phyloP scores from a whole-genome alignment of 2,329 filamentous ascomycete species.

The Fusarium hostae region DNA sequence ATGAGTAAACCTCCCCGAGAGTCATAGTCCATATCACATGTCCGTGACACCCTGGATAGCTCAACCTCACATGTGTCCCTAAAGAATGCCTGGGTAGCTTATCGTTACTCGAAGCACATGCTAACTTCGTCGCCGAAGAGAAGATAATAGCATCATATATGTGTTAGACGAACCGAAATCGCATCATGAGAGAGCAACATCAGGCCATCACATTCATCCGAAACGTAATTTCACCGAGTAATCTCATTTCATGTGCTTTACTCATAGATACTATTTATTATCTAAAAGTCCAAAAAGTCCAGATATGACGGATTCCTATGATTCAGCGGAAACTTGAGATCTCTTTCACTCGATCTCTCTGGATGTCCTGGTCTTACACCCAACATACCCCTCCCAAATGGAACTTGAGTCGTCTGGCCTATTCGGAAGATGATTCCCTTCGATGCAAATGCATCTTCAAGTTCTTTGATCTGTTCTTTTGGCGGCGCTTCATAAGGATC shows the following conservation, averaged over 20 bases:
- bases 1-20: too few species aligned
- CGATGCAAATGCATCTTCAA: slow-evolving; percentile 28
- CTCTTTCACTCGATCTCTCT: slow-evolving; percentile 16
- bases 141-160: not conserved
- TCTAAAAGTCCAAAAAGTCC: slow-evolving; percentile 25
- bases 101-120: not conserved
- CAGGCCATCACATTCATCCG: not conserved
- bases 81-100: accelerated
- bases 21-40: not conserved
- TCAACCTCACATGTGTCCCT: not conserved
- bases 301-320: slow-evolving; percentile 25
- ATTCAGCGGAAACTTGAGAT: slow-evolving; percentile 38
- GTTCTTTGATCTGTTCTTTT: slow-evolving; percentile 32
- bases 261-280: not conserved
- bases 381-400: slow-evolving; percentile 44
- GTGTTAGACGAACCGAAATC: not conserved
- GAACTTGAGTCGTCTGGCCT: slow-evolving; percentile 41
- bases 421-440: slow-evolving; percentile 35
- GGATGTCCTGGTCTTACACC: slow-evolving; percentile 42
- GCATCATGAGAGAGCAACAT: not conserved
- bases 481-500: slow-evolving; percentile 41
- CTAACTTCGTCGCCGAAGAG: not conserved
- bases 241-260: not conserved
- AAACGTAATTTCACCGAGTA: not conserved
- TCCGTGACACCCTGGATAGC: not conserved